Evolutionary conservation across 2,329 filamentous ascomycete species (phyloP), one percentile per base, ranked within the genome.

Genomic region (Colletotrichum navitas): DNA sequence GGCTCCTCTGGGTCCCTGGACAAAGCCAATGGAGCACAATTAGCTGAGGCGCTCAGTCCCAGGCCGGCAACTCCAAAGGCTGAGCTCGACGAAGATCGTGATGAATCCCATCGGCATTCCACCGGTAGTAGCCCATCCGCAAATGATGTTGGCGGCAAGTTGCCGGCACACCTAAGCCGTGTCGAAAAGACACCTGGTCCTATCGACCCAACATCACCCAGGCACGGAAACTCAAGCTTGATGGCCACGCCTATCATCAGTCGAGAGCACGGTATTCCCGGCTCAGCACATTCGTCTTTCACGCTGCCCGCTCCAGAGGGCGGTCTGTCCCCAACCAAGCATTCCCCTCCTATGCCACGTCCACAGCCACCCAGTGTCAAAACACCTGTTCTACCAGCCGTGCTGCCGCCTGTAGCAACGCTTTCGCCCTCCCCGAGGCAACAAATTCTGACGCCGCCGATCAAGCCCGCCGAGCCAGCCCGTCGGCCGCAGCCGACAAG

Each of bases 371-470:
- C 73, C 14, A 68, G 64, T 34, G 52, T 62, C 52, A 72, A 68
- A 39, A 68, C 68, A 2, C 63, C 71, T 26, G 69, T 47, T 77
- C 78, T 34, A 24, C 78, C 82, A 18, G 82, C 86, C 0, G 84
- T 91, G 32, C 80, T 92, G 3, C 90, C 90, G 6, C 90, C 90
- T 0, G 79, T 86, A 2, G 85, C 88, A 51, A 83, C 87, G 1
- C 78, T 92, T 59, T 87, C 88, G 12, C 90, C 90, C 0, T 88
- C 86, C 52, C 85, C 87, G 2, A 85, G 84, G 18, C 83, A 86
- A 68, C 86, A 88, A 74, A 89, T 90, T 68, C 78, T 90, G 62
- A 89, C 87, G 21, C 89, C 90, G 32, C 90, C 89, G 2, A 83
- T 89, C 74, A 90, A 92, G 81, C 82, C 84, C 51, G 74, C 79